Percentiles rank a stretch among this genome's conserved stretches.
These are phyloP conservation scores for Leccinum imitatum DNA, from an alignment of 768 basidiomycete genomes.

Conservation along the genomic window DNA sequence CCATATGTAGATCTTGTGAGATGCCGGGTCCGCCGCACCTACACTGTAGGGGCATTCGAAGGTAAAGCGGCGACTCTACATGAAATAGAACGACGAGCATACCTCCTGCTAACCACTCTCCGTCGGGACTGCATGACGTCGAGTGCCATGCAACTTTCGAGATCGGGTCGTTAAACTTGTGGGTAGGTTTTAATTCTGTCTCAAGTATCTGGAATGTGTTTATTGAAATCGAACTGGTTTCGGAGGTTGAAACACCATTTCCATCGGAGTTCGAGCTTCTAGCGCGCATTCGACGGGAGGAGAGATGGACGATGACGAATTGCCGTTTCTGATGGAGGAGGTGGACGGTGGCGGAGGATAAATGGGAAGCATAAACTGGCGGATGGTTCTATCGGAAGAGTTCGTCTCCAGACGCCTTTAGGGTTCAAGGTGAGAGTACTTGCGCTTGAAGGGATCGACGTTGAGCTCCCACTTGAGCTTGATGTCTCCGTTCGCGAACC, in stretches of 20 bases:
- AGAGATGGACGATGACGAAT: no score
- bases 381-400: slow-evolving; percentile 79
- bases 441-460: no score
- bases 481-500: no score
- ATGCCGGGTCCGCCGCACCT: slow-evolving; percentile 80
- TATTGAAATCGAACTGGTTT: no score
- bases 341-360: no score
- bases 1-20: slow-evolving; percentile 98
- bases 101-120: slow-evolving; percentile 94
- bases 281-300: no score
- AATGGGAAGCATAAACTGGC: no score
- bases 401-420: slow-evolving; percentile 79
- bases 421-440: neutral
- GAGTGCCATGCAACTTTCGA: slow-evolving; percentile 92
- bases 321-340: no score
- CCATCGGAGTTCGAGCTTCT: no score
- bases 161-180: slow-evolving; percentile 83
- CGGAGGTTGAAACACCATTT: no score
- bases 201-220: slow-evolving; percentile 35
- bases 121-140: slow-evolving; percentile 89
- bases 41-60: neutral
- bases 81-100: slow-evolving; percentile 11
- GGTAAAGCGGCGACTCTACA: neutral
- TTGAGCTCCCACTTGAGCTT: no score
- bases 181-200: slow-evolving; percentile 73